Evolutionary conservation across 208 protist genomes (phyloP).

Genomic region (Trypanosoma congolense): DNA sequence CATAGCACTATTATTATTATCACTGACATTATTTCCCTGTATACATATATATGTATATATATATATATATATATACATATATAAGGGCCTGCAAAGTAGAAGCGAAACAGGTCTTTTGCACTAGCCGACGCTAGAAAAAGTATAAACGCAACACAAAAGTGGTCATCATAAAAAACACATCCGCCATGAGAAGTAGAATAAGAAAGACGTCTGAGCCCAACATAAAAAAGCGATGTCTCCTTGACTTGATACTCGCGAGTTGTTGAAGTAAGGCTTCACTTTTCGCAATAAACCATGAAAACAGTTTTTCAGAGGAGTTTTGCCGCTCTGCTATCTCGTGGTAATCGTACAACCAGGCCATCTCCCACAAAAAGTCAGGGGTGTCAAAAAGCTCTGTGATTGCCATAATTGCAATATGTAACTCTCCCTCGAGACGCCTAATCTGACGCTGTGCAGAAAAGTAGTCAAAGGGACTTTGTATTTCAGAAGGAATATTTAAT

Average conservation of each 20-base stretch:
- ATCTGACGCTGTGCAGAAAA: slow-evolving; percentile 54
- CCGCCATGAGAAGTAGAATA: slow-evolving; percentile 58
- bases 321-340: slow-evolving; percentile 54
- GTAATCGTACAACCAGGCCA: slow-evolving; percentile 59
- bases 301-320: slow-evolving; percentile 41
- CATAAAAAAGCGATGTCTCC: slow-evolving; percentile 67
- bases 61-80: too few relatives aligned
- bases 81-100: too few relatives aligned
- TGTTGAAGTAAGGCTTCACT: slow-evolving; percentile 65
- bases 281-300: slow-evolving; percentile 55
- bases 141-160: slow-evolving; percentile 51
- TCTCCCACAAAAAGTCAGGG: slow-evolving; percentile 71
- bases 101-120: too few relatives aligned
- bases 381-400: slow-evolving; percentile 49
- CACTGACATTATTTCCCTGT: too few relatives aligned
- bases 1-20: too few relatives aligned
- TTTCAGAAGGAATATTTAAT: slow-evolving; percentile 42
- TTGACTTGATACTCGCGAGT: slow-evolving; percentile 49
- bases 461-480: slow-evolving; percentile 57
- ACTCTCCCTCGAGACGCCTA: slow-evolving; percentile 43
- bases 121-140: too few relatives aligned
- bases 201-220: slow-evolving; percentile 69
- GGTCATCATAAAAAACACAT: slow-evolving; percentile 55
- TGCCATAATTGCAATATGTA: slow-evolving; percentile 48
- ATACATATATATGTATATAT: too few relatives aligned